Evolutionary conservation across 257 asterid species (phyloP).

Genomic region (Henckelia pumila): DNA sequence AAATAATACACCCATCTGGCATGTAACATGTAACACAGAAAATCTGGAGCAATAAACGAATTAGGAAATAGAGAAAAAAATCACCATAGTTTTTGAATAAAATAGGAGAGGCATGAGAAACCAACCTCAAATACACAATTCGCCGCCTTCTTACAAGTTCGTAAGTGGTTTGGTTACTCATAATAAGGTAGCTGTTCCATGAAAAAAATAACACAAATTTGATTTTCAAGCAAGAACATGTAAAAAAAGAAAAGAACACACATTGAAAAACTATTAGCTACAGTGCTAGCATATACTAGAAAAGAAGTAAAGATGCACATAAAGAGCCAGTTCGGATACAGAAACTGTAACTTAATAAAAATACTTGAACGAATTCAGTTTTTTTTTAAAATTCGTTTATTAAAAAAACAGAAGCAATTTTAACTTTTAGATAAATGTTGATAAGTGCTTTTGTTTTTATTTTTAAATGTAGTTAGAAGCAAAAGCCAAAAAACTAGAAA

Average conservation of each 20-base stretch:
- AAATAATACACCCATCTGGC: conserved; percentile 4
- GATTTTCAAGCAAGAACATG: conserved; percentile 5
- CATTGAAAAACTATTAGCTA: conserved; percentile 5
- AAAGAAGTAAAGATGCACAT: conserved; percentile 13
- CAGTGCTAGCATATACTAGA: conserved; percentile 11
- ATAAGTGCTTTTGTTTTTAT: no score
- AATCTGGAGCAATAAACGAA: conserved; percentile 11
- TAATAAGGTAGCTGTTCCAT: conserved; percentile 72
- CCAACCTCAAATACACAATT: conserved; percentile 76
- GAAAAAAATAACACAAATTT: conserved; percentile 22
- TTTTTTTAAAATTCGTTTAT: no score
- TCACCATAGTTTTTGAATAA: background rate
- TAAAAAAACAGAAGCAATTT: no score
- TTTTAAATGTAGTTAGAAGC: no score
- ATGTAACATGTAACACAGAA: conserved; percentile 5
- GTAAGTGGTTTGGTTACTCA: conserved; percentile 93
- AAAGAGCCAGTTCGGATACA: no score
- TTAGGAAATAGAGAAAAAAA: conserved; percentile 5
- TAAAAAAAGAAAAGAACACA: background rate
- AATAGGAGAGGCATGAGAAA: conserved; percentile 13
- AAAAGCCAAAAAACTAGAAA: no score
- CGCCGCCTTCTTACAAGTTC: conserved; percentile 92
- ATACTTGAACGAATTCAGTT: no score
- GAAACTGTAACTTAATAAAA: no score
- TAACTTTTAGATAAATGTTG: no score